A percentile compares a stretch with the other conserved stretches of the same genome.
Evolutionary conservation across 768 basidiomycete species (phyloP).

Genomic region (Infundibulicybe gibba): DNA sequence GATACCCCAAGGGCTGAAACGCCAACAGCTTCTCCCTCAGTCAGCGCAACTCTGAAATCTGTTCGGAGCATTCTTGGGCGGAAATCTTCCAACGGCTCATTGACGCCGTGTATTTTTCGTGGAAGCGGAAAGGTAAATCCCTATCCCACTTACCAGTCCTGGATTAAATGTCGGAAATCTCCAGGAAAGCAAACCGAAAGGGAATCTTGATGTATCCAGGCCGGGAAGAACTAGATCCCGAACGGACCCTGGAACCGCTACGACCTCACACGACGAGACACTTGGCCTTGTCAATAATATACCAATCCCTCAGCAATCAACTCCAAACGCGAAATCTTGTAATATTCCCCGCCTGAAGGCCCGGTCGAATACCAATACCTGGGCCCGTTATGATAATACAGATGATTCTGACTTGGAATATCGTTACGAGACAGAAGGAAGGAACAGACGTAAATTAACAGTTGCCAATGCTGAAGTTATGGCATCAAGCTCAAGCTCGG

Average conservation of each 20-base stretch:
- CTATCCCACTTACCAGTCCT: too few relatives aligned
- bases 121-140: too few relatives aligned
- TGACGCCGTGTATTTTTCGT: slow-evolving; percentile 3
- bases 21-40: slow-evolving; percentile 6
- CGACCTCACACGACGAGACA: too few relatives aligned
- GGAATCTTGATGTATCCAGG: too few relatives aligned
- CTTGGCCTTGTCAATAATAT: neutral
- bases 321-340: slow-evolving; percentile 10
- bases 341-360: slow-evolving; percentile 30
- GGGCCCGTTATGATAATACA: slow-evolving; percentile 7
- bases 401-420: slow-evolving; percentile 44
- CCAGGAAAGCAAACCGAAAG: too few relatives aligned
- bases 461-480: slow-evolving; percentile 41
- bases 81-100: slow-evolving; percentile 16
- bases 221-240: slow-evolving; percentile 25
- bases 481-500: slow-evolving; percentile 38
- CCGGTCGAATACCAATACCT: slow-evolving; percentile 15
- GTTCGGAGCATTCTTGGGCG: slow-evolving; percentile 26
- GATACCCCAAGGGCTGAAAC: slow-evolving; percentile 1
- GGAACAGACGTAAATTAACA: slow-evolving; percentile 36
- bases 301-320: slow-evolving; percentile 1
- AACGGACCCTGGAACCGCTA: slow-evolving; percentile 27
- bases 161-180: too few relatives aligned
- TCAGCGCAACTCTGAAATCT: slow-evolving; percentile 21
- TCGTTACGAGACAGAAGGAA: slow-evolving; percentile 32